A percentile compares a stretch with the other conserved stretches of the same genome.
phyloP scores from a whole-genome alignment of 257 asterid species.

The Fraxinus quadrangulata region DNA sequence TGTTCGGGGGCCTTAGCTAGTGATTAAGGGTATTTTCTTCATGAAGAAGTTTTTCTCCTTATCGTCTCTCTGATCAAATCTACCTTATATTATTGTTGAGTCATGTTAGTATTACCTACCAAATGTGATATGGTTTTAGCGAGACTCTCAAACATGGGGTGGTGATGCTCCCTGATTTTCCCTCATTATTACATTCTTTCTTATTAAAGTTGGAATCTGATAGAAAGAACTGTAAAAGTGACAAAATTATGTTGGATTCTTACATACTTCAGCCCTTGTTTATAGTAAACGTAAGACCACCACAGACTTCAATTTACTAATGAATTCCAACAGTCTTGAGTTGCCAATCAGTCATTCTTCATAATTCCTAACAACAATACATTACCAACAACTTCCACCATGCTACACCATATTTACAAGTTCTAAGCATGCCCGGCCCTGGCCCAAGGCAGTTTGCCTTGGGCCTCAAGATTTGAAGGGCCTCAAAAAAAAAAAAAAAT shows the following conservation, averaged over 20 bases:
- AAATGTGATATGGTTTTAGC: slow-evolving; percentile 13
- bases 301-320: slow-evolving; percentile 27
- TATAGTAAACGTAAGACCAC: slow-evolving; percentile 23
- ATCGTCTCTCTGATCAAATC: neutral
- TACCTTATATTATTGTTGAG: neutral
- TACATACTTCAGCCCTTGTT: slow-evolving; percentile 29
- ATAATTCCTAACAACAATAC: neutral
- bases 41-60: neutral
- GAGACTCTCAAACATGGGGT: slow-evolving; percentile 25
- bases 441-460: too few species aligned
- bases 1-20: too few species aligned
- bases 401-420: slow-evolving; percentile 33
- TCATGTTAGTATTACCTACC: neutral
- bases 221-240: slow-evolving; percentile 45
- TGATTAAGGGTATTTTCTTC: neutral
- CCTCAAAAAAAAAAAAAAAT: too few species aligned
- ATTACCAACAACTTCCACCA: slow-evolving; percentile 25
- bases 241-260: slow-evolving; percentile 36
- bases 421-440: neutral
- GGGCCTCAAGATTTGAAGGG: too few species aligned
- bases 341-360: slow-evolving; percentile 16
- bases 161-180: slow-evolving; percentile 39
- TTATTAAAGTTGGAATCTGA: slow-evolving; percentile 40
- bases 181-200: slow-evolving; percentile 39
- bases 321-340: slow-evolving; percentile 24